Percentiles rank a stretch among this genome's conserved stretches.
phyloP scores from a whole-genome alignment of 331 rosid species.

The Prunus yedoensis region DNA sequence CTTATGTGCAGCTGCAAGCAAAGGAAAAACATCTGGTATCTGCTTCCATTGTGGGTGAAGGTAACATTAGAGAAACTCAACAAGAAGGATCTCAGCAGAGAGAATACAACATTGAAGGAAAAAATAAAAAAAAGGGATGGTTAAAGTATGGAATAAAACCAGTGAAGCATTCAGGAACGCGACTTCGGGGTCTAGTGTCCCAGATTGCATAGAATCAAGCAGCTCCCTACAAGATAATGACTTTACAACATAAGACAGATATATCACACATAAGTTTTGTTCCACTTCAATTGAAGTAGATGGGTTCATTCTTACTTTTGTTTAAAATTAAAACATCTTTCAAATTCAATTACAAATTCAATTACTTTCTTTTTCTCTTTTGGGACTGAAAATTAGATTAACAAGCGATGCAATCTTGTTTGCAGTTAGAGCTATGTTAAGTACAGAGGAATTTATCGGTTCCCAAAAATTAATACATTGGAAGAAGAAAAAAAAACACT shows the following conservation, averaged over 20 bases:
- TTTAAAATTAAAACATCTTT: not conserved
- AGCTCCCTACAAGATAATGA: slow-evolving; percentile 61
- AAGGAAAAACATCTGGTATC: slow-evolving; percentile 85
- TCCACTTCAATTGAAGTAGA: not conserved
- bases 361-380: not conserved
- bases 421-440: no score
- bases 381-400: no score
- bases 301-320: not conserved
- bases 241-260: not conserved
- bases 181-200: slow-evolving; percentile 83
- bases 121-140: not conserved
- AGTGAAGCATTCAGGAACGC: slow-evolving; percentile 83
- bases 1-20: slow-evolving; percentile 79
- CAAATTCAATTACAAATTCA: no score
- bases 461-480: no score
- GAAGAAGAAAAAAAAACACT: not conserved
- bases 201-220: slow-evolving; percentile 74
- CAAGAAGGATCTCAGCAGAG: not conserved
- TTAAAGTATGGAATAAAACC: slow-evolving; percentile 34
- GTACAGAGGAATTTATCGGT: no score
- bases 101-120: slow-evolving; percentile 1
- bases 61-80: slow-evolving; percentile 25
- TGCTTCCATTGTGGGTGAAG: slow-evolving; percentile 33
- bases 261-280: not conserved
- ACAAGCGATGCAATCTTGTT: not conserved